Base-by-base conservation (phyloP, 1,284 basidiomycete species). In the Tremellales sp. region DNA sequence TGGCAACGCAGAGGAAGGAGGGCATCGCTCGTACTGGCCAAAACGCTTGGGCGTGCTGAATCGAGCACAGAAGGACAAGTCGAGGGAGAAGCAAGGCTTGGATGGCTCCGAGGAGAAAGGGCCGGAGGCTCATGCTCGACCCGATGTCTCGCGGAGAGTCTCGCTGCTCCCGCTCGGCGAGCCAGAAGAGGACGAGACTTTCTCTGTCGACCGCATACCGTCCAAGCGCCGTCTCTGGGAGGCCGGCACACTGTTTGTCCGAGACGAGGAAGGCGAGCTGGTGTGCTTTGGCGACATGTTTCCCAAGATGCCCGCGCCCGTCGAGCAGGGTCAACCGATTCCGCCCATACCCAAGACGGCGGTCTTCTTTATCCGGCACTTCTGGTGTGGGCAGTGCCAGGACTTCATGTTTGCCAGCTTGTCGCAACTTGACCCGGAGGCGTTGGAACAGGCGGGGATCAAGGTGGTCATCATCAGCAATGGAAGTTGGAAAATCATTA, bases 331-430 rank as follows among this genome's bases (percentile, higher is more conserved):
- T 5, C 11, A 47, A 23, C 39, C 37, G 29, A 8, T 2, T 17
- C 24, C 45, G 26, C 45, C 56, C 10, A 43, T 50, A 12, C 45
- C 43, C 15, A 59, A 63, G 36, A 70, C 67, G 6, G 61, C 73
- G 15, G 51, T 75, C 10, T 67, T 75, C 58, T 73, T 70, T 53
- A 63, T 73, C 26, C 56, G 72, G 3, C 51, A 67, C 47, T 73
- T 72, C 52, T 74, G 71, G 70, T 75, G 73, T 52, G 71, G 69
- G 15, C 65, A 68, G 56, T 73, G 70, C 45, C 73, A 75, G 54
- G 68, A 73, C 39, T 75, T 69, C 49, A 70, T 63, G 7, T 54
- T 68, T 33, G 61, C 64, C 11, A 70, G 66, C 1, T 47, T 76
- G 6, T 49, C 62, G 0, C 53, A 63, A 5, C 59, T 74, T 24